These are phyloP conservation scores for Macrocystidia cucumis DNA, from an alignment of 1,284 basidiomycete species.

Conservation along the genomic window DNA sequence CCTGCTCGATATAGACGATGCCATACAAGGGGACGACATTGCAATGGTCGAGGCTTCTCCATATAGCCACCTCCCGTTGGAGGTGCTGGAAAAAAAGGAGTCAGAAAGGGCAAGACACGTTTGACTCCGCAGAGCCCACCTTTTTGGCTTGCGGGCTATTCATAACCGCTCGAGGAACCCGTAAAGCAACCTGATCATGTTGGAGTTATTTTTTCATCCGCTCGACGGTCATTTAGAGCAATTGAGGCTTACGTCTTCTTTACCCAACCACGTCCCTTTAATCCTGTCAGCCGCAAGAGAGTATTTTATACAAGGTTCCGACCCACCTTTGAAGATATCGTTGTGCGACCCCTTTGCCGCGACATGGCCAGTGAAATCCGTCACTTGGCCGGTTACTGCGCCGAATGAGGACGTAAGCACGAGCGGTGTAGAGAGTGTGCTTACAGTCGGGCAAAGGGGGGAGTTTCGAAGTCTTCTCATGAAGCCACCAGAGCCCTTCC, in stretches of 20 bases:
- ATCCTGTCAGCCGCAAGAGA: not conserved
- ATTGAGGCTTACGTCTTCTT: slow-evolving; percentile 18
- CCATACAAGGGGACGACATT: slow-evolving; percentile 34
- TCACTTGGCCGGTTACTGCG: slow-evolving; percentile 35
- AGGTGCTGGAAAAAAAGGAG: slow-evolving; percentile 21
- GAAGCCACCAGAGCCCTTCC: slow-evolving; percentile 27
- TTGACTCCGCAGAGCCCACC: slow-evolving; percentile 12
- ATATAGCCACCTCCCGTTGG: slow-evolving; percentile 32
- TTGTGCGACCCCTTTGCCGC: slow-evolving; percentile 28
- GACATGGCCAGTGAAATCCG: slow-evolving; percentile 18
- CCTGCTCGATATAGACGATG: slow-evolving; percentile 23
- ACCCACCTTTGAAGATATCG: slow-evolving; percentile 29
- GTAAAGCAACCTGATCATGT: slow-evolving; percentile 22
- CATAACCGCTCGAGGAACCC: slow-evolving; percentile 21
- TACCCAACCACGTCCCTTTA: slow-evolving; percentile 30
- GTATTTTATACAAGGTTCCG: slow-evolving; percentile 1
- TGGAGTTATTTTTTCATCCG: slow-evolving; percentile 2
- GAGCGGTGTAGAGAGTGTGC: not conserved
- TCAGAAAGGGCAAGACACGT: not conserved
- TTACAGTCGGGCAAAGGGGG: slow-evolving; percentile 33
- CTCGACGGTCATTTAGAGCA: not conserved
- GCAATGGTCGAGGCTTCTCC: slow-evolving; percentile 31
- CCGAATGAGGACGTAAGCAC: not conserved
- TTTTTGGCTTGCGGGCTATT: slow-evolving; percentile 23
- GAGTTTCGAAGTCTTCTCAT: slow-evolving; percentile 24